Base-by-base conservation (phyloP, 257 asterid species). In the Capsicum rhomboideum region DNA sequence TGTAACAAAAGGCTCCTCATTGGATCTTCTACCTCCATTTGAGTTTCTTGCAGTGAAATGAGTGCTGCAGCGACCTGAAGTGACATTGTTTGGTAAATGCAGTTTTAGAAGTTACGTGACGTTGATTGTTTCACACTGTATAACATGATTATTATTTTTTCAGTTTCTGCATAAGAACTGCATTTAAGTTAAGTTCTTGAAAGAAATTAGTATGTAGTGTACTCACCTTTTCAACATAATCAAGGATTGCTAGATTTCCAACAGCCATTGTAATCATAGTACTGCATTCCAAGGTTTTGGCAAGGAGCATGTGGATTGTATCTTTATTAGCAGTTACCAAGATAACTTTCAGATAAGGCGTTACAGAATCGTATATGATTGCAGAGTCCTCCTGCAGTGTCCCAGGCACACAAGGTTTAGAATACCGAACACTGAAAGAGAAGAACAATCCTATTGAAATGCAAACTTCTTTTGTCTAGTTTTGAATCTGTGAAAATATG, bases 1-100 rank as follows among this genome's bases (percentile, higher is more conserved):
- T 40, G 31, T 80, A 80, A 26, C 17, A 18, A 80, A 21, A 55
- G 34, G 12, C 12, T 20, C 54, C 83, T 80, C 83, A 42, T 64
- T 80, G 72, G 42, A 28, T 64, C 75, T 55, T 80, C 83, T 23
- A 16, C 13, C 55, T 49, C 77, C n/a, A 10, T 40, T 13, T 42
- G 37, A 80, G 75, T 56, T 59, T n/a, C 77, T 80, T 59, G 77
- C 72, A 80, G 72, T 44, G 72, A 80, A 29, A 42, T 59, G 72
- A 80, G 83, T 7, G 10, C 59, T 18, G 37, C 37, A 80, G 17
- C n/a, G 55, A 80, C 59, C 83, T 80, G 13, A 49, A 58, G 37
- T 13, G 55, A 61, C 6, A 40, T 54, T 14, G 12, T 10, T 1
- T 11, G 74, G 74, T 64, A 14, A 64, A 64, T 64, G 74, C 44